These are phyloP conservation scores for Fusarium metavorans DNA, from an alignment of 2,329 filamentous ascomycete genomes.

Conservation along the genomic window DNA sequence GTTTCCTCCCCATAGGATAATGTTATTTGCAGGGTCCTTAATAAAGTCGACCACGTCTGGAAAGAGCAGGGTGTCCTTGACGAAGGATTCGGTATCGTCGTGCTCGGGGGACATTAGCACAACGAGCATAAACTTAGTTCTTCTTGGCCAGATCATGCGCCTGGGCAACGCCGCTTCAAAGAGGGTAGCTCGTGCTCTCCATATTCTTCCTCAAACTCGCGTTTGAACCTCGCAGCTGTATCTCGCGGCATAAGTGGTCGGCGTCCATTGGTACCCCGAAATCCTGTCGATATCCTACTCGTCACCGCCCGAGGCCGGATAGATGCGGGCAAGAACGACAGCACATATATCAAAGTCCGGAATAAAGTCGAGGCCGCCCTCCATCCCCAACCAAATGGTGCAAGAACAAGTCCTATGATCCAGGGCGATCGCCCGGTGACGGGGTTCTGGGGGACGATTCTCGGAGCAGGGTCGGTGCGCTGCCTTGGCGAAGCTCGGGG, in stretches of 20 bases:
- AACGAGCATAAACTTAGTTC: conserved; percentile 91
- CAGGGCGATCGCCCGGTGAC: conserved; percentile 78
- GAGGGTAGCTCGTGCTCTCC: conserved; percentile 77
- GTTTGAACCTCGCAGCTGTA: conserved; percentile 86
- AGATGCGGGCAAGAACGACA: conserved; percentile 82
- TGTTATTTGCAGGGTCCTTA: conserved; percentile 79
- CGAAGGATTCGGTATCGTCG: conserved; percentile 87
- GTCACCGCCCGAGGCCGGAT: conserved; percentile 67
- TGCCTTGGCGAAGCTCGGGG: conserved; percentile 42
- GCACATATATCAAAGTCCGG: conserved; percentile 79
- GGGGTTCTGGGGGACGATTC: conserved; percentile 83
- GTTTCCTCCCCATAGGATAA: conserved; percentile 93
- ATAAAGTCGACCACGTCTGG: conserved; percentile 80
- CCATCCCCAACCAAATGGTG: conserved; percentile 85
- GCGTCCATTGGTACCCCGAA: conserved; percentile 74
- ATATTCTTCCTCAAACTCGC: conserved; percentile 96
- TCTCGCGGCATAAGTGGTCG: conserved; percentile 86
- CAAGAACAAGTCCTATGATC: conserved; percentile 80
- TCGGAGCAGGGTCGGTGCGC: conserved; percentile 76
- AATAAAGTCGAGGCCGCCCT: conserved; percentile 76
- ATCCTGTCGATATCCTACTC: conserved; percentile 63
- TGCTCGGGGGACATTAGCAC: conserved; percentile 92
- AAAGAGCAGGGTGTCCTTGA: conserved; percentile 83
- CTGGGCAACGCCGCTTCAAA: conserved; percentile 90
- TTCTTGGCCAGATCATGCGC: conserved; percentile 89